phyloP scores from a whole-genome alignment of 208 protist species.

The Leishmania lainsoni region DNA sequence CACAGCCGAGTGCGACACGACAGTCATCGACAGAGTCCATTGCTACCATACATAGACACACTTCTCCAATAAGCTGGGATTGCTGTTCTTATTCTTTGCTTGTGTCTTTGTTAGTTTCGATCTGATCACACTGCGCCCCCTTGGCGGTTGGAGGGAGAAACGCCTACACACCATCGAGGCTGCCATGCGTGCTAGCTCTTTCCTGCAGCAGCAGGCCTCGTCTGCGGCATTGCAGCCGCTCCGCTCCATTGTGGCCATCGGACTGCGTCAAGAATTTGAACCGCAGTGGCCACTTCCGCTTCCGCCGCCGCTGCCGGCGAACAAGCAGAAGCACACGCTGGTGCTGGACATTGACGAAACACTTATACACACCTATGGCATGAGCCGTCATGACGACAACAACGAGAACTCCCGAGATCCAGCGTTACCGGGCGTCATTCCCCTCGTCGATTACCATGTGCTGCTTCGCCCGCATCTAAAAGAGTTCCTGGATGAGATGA shows the following conservation, averaged over 20 bases:
- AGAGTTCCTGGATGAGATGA: constrained; percentile 77
- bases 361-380: constrained; percentile 73
- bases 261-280: constrained; percentile 51
- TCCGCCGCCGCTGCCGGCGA: constrained; percentile 42
- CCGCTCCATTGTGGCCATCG: constrained; percentile 50
- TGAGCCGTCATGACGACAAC: constrained; percentile 35
- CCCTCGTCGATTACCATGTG: constrained; percentile 48
- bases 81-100: not conserved
- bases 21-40: not conserved
- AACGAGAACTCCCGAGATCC: constrained; percentile 23
- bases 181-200: constrained; percentile 18
- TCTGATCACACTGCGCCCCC: not conserved
- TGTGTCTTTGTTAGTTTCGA: not conserved
- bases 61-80: not conserved
- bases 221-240: constrained; percentile 27
- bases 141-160: not conserved
- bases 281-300: constrained; percentile 79
- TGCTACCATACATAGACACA: not conserved
- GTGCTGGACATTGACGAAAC: constrained; percentile 91
- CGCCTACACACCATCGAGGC: not conserved
- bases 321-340: constrained; percentile 68
- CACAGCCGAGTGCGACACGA: not conserved
- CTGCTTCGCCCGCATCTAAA: constrained; percentile 69
- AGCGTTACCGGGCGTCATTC: constrained; percentile 14
- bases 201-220: constrained; percentile 22